Evolutionary conservation across 371 early-diverging fungal species (phyloP), one percentile per base, ranked within the genome.

Genomic region (Batkoa obscura): DNA sequence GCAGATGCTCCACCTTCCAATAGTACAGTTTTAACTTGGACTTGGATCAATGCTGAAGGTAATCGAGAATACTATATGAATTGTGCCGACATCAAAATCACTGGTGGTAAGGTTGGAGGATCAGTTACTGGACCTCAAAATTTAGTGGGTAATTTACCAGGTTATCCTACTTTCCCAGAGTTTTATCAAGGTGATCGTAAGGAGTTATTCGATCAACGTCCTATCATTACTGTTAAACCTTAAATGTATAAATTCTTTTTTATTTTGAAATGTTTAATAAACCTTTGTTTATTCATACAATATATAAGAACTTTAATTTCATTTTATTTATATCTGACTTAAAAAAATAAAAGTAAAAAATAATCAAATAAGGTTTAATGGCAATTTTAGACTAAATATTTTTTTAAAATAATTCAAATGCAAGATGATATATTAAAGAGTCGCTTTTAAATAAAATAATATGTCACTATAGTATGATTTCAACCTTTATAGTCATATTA

Each of bases 41-140:
- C 72, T 1, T 84, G 80, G 80, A 72, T 76, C 38, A 78, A 78
- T 62, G 76, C 76, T 12, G 60, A 62, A 5, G 78, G 75, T 1
- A 69, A 72, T 60, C 72, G 69, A 32, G 84, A 81, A 62, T 83
- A 67, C 50, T 84, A 85, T 65, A 74, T 73, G 74, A 73, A 76
- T 58, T 83, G 84, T 59, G 76, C 77, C n/a, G 84, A 84, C 53
- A 68, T 83, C 45, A 65, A 63, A 35, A 72, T 84, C 47, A 39
- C 50, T 30, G 50, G 38, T 30, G 50, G 50, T 5, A 35, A 34
- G 31, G 33, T 23, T 2, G 17, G 31, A 23, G 58, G 58, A 10
- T 35, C 15, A 33, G 43, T 58, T 9, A 58, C 50, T 36, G 58
- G 58, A 8, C 58, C 58, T 36, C 17, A 36, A 39, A 42, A 39